A percentile compares a stretch with the other conserved stretches of the same genome.
Conservation (phyloP, 345 rosid genomes). For the Citrus glauca region DNA sequence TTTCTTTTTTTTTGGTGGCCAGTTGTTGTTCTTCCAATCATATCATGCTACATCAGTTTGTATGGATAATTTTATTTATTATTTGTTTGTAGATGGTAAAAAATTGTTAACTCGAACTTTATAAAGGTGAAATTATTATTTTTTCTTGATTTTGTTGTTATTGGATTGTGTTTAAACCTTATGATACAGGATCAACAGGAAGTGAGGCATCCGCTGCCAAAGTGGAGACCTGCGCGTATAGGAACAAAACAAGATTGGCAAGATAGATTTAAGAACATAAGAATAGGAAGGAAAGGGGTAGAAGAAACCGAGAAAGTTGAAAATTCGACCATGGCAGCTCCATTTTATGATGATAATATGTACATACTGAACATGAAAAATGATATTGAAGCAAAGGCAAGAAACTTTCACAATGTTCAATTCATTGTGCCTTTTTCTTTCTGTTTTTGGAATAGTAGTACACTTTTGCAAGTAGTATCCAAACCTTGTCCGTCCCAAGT, state of each 20-base stretch:
- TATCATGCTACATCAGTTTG: background rate
- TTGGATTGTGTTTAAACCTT: constrained; percentile 7
- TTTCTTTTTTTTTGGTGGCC: too few species aligned
- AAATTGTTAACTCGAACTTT: background rate
- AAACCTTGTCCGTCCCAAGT: background rate
- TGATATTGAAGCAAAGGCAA: constrained; percentile 81
- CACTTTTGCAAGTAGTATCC: background rate
- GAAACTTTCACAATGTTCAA: background rate
- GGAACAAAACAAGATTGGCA: constrained; percentile 86
- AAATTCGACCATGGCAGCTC: constrained; percentile 57
- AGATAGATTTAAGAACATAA: constrained; percentile 61
- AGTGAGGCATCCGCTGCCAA: constrained; percentile 43
- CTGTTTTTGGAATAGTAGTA: background rate
- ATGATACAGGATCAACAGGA: constrained; percentile 46
- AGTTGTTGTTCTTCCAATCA: background rate
- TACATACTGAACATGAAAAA: constrained; percentile 55
- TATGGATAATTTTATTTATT: background rate
- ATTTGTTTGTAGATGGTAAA: background rate
- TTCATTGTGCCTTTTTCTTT: background rate
- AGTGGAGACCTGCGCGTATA: constrained; percentile 57
- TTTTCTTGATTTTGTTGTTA: background rate
- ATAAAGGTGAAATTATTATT: background rate
- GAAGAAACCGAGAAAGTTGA: constrained; percentile 60
- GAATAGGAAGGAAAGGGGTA: constrained; percentile 59
- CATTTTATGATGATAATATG: constrained; percentile 66